phyloP scores from a whole-genome alignment of 2,329 filamentous ascomycete genomes.

The Neocatenulostroma microsporum region DNA sequence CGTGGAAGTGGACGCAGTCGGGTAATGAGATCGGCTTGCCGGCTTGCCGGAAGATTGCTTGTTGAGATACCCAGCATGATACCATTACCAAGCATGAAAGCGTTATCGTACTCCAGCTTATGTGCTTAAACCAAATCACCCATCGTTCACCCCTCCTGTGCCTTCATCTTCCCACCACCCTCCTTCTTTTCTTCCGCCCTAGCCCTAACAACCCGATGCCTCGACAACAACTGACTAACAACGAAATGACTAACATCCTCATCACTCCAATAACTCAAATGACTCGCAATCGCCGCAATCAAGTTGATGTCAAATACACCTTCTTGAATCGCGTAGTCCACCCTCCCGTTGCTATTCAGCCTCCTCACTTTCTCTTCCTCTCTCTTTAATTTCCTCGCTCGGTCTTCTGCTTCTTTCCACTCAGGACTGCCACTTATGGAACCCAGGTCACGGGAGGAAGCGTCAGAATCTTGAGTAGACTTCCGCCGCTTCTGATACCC shows the following conservation, averaged over 20 bases:
- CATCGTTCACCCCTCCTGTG: too few relatives aligned
- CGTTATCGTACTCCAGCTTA: too few relatives aligned
- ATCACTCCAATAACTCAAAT: constrained; percentile 88
- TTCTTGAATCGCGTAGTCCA: constrained; percentile 93
- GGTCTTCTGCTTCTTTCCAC: constrained; percentile 56
- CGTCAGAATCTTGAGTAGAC: constrained; percentile 42
- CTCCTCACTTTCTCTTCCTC: constrained; percentile 83
- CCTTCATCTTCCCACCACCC: constrained; percentile 8
- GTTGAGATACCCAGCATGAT: too few relatives aligned
- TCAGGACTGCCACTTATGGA: constrained; percentile 26
- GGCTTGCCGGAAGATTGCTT: too few relatives aligned
- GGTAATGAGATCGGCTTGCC: too few relatives aligned
- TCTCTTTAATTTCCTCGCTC: constrained; percentile 58
- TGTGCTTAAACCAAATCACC: too few relatives aligned
- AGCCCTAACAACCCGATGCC: constrained; percentile 32
- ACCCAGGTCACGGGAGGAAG: constrained; percentile 36
- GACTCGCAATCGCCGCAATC: constrained; percentile 66
- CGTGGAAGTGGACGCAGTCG: too few relatives aligned
- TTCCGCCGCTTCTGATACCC: constrained; percentile 68
- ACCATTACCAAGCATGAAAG: too few relatives aligned
- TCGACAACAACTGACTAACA: constrained; percentile 67
- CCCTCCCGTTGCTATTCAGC: constrained; percentile 78
- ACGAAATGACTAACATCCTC: constrained; percentile 92
- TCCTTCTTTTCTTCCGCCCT: too few relatives aligned
- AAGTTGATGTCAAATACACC: constrained; percentile 87